Evolutionary conservation across 139 green algal species (phyloP), one percentile per base, ranked within the genome.

Genomic region (Micromonas commoda): DNA sequence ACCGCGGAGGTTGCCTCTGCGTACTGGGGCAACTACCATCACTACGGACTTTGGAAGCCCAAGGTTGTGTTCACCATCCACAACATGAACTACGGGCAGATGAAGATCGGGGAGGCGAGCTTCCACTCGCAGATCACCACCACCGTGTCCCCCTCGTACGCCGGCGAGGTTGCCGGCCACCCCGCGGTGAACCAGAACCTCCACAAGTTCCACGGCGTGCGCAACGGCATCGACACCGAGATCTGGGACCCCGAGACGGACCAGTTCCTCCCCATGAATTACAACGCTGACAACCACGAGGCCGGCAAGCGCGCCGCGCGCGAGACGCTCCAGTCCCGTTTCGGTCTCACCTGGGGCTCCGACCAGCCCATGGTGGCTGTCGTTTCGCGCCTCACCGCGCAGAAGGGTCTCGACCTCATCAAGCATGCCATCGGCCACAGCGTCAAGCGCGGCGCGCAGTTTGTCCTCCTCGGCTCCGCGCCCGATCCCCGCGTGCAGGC

Each of bases 381-480:
- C 34, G 79, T 89, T 2, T 84, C 77, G 5, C 76, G 85, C 38
- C 81, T 89, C 28, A 85, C 89, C 33, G 79, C 79, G 31, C 85
- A 98, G 86, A 98, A 98, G 85, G 94, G 94, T 74, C 97, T 97
- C 75, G 91, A 98, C 85, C 90, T 98, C n/a, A 99, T 99, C 86
- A 94, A 95, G 39, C 85, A 90, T 51, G 87, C 86, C 52, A 84
- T 82, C 16, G 76, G 82, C 52, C 82, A 85, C 66, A 85, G 82
- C 5, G 5, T 86, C 3, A 74, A 83, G 23, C 37, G 63, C 16
- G 86, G 86, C 21, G 82, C 77, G 24, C 95, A 99, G 90, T 98
- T 98, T 82, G 92, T 99, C 78, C 89, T 99, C 77, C 94, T 99
- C 51, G 95, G 95, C 26, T 84, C 69, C 23, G 84, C 84, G 0